Percentiles rank a stretch among this genome's conserved stretches.
Evolutionary conservation across 108 stramenopile genomes (phyloP).

Genomic region (Parietichytrium sp.): DNA sequence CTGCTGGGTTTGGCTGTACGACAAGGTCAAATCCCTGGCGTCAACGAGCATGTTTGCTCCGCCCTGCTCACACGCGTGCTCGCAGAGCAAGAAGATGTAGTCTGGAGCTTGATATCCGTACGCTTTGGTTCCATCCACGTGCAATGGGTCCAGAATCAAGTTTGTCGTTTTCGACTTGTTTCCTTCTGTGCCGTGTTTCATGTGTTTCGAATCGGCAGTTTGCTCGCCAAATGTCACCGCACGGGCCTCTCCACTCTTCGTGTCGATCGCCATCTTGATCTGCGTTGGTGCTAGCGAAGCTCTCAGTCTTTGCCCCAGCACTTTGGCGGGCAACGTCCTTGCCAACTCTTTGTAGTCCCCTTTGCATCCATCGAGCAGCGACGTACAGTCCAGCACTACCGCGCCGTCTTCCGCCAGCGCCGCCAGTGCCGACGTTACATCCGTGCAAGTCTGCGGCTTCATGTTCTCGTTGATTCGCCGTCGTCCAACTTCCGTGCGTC

Average conservation of each 20-base stretch:
- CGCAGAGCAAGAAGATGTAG: background rate
- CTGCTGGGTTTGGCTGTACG: too few relatives aligned
- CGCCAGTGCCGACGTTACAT: too few relatives aligned
- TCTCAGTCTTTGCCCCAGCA: too few relatives aligned
- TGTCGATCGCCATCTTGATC: background rate
- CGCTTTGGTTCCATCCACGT: constrained; percentile 2
- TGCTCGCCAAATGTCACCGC: background rate
- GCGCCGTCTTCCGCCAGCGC: too few relatives aligned
- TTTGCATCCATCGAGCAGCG: too few relatives aligned
- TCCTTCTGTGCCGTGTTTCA: background rate
- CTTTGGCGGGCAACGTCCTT: too few relatives aligned
- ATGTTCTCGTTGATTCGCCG: too few relatives aligned
- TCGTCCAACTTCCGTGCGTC: too few relatives aligned
- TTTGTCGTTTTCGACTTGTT: background rate
- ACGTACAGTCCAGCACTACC: too few relatives aligned
- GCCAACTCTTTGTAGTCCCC: too few relatives aligned
- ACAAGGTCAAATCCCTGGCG: too few relatives aligned
- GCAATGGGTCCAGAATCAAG: constrained; percentile 2
- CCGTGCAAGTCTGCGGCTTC: too few relatives aligned
- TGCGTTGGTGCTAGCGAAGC: constrained; percentile 8
- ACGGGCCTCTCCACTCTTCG: background rate
- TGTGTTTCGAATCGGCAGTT: background rate
- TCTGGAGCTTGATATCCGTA: constrained; percentile 27
- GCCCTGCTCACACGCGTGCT: background rate
- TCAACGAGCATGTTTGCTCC: constrained; percentile 20